Percentiles rank a stretch among this genome's conserved stretches.
Evolutionary conservation across 306 rosid genomes (phyloP).

Genomic region (Trifolium dubium): DNA sequence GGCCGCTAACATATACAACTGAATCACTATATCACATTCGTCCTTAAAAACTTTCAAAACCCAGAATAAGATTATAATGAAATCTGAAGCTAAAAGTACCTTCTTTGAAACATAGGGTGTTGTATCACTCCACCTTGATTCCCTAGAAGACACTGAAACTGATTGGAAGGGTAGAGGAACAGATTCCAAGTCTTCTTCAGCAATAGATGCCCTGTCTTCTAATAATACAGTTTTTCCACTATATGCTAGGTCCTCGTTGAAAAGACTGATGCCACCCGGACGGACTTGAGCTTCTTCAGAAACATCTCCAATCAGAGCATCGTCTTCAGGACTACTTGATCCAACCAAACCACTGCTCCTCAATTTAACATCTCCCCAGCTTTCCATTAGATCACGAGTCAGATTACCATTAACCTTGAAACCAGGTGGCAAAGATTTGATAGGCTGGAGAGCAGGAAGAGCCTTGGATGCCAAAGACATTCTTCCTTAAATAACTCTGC

Average conservation of each 20-base stretch:
- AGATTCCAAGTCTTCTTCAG: slow-evolving; percentile 66
- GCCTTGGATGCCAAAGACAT: slow-evolving; percentile 61
- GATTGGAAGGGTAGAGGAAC: slow-evolving; percentile 62
- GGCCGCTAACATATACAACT: background rate
- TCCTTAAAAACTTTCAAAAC: slow-evolving; percentile 20
- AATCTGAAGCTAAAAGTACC: slow-evolving; percentile 61
- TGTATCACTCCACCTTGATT: slow-evolving; percentile 83
- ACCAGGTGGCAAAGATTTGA: slow-evolving; percentile 70
- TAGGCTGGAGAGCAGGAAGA: slow-evolving; percentile 58
- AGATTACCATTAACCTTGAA: slow-evolving; percentile 54
- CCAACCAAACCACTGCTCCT: slow-evolving; percentile 44
- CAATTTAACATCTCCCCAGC: slow-evolving; percentile 39
- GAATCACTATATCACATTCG: slow-evolving; percentile 6
- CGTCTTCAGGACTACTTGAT: slow-evolving; percentile 53
- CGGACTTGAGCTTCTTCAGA: slow-evolving; percentile 46
- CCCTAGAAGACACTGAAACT: slow-evolving; percentile 55
- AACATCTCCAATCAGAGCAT: slow-evolving; percentile 16
- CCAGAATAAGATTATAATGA: slow-evolving; percentile 25
- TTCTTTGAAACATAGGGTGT: slow-evolving; percentile 76
- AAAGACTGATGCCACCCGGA: slow-evolving; percentile 52
- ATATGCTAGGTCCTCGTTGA: slow-evolving; percentile 76
- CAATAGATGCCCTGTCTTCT: slow-evolving; percentile 55
- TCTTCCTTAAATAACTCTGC: slow-evolving; percentile 52
- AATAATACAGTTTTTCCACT: slow-evolving; percentile 42
- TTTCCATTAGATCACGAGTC: slow-evolving; percentile 49